Evolutionary conservation across 2,329 filamentous ascomycete genomes (phyloP).

Genomic region (Blastomyces gilchristii): DNA sequence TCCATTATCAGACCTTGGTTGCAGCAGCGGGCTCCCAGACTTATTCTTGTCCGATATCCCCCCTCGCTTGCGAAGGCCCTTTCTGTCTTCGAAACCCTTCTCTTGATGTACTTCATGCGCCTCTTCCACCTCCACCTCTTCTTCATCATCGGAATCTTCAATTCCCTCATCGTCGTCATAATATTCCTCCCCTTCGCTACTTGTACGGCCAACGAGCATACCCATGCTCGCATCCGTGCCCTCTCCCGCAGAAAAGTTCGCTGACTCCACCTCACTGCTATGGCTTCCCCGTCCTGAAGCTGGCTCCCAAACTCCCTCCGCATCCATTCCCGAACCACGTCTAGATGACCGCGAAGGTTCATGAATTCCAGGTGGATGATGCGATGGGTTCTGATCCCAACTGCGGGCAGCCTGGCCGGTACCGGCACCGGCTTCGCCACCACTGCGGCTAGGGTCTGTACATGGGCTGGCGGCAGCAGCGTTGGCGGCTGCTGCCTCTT

Average conservation of each 20-base stretch:
- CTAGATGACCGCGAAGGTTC: neutral
- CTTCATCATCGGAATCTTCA: neutral
- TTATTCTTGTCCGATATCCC: neutral
- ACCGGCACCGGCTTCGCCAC: neutral
- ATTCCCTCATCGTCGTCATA: slow-evolving; percentile 19
- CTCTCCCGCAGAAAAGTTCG: slow-evolving; percentile 18
- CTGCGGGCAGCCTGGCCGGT: neutral
- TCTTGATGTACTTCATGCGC: neutral
- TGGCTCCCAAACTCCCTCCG: slow-evolving; percentile 19
- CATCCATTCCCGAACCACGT: neutral
- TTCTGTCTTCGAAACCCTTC: neutral
- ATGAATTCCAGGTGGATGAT: neutral
- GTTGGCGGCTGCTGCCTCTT: neutral
- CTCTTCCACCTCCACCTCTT: neutral
- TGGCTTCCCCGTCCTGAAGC: slow-evolving; percentile 11
- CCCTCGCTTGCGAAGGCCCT: neutral
- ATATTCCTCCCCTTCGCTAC: slow-evolving; percentile 23
- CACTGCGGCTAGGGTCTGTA: neutral
- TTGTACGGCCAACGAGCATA: slow-evolving; percentile 20
- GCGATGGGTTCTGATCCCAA: neutral
- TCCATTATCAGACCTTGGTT: neutral
- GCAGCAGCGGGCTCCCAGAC: neutral
- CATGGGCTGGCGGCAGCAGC: neutral
- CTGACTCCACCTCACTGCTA: slow-evolving; percentile 13
- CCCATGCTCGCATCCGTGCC: slow-evolving; percentile 22